Conservation (phyloP, 23 red algal genomes). For the Gracilariopsis chorda region DNA sequence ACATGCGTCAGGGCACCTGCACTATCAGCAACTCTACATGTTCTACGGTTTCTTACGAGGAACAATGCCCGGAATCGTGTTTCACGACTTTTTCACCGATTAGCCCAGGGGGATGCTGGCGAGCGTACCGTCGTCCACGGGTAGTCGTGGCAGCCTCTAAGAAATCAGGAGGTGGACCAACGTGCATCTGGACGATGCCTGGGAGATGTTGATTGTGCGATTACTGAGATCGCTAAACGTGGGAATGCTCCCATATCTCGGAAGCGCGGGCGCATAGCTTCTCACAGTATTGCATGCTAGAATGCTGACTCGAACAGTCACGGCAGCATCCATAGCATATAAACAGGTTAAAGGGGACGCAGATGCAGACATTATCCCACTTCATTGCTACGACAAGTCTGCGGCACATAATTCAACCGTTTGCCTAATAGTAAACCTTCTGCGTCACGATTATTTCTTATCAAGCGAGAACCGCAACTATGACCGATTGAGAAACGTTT, state of each 20-base stretch:
- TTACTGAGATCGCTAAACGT: background rate
- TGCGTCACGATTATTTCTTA: background rate
- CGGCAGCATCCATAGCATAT: background rate
- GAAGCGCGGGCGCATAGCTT: background rate
- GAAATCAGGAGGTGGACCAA: background rate
- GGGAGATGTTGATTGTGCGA: background rate
- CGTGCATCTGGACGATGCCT: background rate
- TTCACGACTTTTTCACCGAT: background rate
- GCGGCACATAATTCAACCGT: background rate
- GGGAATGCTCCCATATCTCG: background rate
- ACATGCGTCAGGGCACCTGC: background rate
- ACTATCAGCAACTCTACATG: conserved; percentile 24
- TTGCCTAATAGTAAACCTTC: background rate
- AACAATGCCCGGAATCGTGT: background rate
- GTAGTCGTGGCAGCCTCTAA: background rate
- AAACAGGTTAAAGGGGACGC: background rate
- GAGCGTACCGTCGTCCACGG: background rate
- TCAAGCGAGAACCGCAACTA: background rate
- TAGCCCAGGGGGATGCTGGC: background rate
- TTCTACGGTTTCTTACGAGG: conserved; percentile 3
- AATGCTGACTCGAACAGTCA: background rate
- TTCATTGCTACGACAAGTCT: background rate
- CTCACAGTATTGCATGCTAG: background rate
- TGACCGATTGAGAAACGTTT: background rate
- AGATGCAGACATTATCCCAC: background rate